Percentiles rank a stretch among this genome's conserved stretches.
Evolutionary conservation across 2,329 filamentous ascomycete species (phyloP).

Genomic region (Fusarium dlaminii): DNA sequence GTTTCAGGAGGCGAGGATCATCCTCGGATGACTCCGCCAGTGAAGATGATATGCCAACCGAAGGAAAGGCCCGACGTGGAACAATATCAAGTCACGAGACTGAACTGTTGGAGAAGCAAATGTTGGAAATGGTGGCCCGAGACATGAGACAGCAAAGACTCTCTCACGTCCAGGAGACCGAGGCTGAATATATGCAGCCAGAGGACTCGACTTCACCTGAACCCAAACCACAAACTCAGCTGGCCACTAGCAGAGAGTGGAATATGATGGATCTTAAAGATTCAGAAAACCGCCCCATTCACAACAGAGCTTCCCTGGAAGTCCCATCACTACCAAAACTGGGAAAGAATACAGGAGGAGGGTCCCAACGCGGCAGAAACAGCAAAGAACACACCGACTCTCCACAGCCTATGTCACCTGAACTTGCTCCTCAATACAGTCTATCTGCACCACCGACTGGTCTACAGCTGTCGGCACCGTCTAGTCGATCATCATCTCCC

Average conservation of each 20-base stretch:
- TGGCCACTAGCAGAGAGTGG: constrained; percentile 47
- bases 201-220: constrained; percentile 48
- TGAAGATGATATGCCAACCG: constrained; percentile 56
- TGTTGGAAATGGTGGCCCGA: constrained; percentile 67
- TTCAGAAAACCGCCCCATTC: constrained; percentile 46
- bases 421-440: constrained; percentile 58
- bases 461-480: constrained; percentile 69
- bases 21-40: constrained; percentile 68
- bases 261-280: constrained; percentile 55
- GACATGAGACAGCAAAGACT: constrained; percentile 56
- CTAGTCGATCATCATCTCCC: constrained; percentile 72
- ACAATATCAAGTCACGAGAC: constrained; percentile 60
- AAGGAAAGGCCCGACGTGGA: constrained; percentile 50
- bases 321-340: constrained; percentile 41
- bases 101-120: constrained; percentile 68
- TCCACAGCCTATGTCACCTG: constrained; percentile 62
- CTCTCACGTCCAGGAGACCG: constrained; percentile 45
- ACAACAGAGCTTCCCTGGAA: constrained; percentile 32
- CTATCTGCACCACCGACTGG: constrained; percentile 67
- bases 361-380: constrained; percentile 52
- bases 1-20: constrained; percentile 61
- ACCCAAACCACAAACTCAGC: constrained; percentile 38
- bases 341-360: constrained; percentile 59
- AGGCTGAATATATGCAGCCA: constrained; percentile 48
- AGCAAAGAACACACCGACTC: constrained; percentile 57